Evolutionary conservation across 495 filamentous ascomycete genomes (phyloP).

Genomic region (Neurospora sp.): DNA sequence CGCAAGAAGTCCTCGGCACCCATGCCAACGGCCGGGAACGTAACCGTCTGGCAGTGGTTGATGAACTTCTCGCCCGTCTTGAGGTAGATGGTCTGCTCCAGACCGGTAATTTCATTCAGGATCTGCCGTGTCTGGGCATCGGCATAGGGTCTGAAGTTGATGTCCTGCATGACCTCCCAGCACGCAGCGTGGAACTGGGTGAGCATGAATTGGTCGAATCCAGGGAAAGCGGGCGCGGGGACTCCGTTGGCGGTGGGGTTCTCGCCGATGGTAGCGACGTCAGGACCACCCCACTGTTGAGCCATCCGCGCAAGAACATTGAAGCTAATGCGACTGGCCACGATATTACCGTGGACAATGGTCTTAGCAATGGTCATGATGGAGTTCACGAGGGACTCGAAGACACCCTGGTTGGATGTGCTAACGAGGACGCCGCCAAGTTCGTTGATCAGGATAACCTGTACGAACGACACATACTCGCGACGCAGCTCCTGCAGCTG

Average conservation of each 20-base stretch:
- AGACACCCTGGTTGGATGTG: slow-evolving; percentile 75
- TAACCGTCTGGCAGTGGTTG: slow-evolving; percentile 34
- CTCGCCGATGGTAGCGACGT: slow-evolving; percentile 46
- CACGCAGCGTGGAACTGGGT: slow-evolving; percentile 76
- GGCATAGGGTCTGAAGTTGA: slow-evolving; percentile 60
- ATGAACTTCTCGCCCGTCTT: slow-evolving; percentile 64
- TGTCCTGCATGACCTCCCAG: slow-evolving; percentile 71
- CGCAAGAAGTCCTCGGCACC: slow-evolving; percentile 40
- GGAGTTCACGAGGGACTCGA: slow-evolving; percentile 74
- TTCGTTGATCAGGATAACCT: slow-evolving; percentile 80
- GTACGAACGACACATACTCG: slow-evolving; percentile 84
- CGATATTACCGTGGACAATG: slow-evolving; percentile 51
- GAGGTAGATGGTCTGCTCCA: slow-evolving; percentile 79
- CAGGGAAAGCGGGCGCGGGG: slow-evolving; percentile 52
- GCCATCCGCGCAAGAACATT: slow-evolving; percentile 70
- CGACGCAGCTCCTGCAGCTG: slow-evolving; percentile 84
- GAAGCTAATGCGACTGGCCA: slow-evolving; percentile 72
- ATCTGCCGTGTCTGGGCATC: slow-evolving; percentile 82
- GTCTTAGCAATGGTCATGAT: slow-evolving; percentile 77
- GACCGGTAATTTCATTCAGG: slow-evolving; percentile 66
- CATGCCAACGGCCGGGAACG: slow-evolving; percentile 39
- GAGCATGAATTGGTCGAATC: slow-evolving; percentile 89
- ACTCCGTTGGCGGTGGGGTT: slow-evolving; percentile 32
- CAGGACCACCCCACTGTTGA: slow-evolving; percentile 74
- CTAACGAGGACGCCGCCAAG: slow-evolving; percentile 81